Conservation (phyloP, 257 asterid species). For the Solanum etuberosum region DNA sequence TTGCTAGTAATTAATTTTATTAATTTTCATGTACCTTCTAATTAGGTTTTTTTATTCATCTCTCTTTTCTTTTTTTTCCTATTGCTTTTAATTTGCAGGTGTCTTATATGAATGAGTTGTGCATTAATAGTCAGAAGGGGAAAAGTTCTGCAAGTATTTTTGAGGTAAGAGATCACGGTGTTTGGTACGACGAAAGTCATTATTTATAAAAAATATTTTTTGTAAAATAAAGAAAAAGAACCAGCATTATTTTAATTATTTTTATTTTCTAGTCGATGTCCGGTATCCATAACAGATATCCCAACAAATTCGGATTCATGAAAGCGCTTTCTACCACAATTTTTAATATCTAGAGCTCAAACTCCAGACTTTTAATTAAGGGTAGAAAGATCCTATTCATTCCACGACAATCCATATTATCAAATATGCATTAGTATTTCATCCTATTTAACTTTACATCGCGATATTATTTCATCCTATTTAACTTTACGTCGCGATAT, state of each 20-base stretch:
- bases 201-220: neutral
- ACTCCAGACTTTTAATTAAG: neutral
- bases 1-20: neutral
- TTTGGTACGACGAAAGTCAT: neutral
- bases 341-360: accelerated
- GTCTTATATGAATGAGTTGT: slow-evolving; percentile 30
- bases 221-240: neutral
- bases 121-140: slow-evolving; percentile 14
- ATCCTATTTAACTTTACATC: neutral
- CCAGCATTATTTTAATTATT: neutral
- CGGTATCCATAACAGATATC: accelerated
- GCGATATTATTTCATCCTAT: neutral
- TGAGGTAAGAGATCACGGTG: slow-evolving; percentile 12
- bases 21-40: neutral
- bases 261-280: neutral
- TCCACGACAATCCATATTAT: neutral
- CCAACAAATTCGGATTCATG: neutral
- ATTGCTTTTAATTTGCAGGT: slow-evolving; percentile 18
- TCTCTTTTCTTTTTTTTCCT: neutral
- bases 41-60: neutral
- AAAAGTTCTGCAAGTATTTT: slow-evolving; percentile 19
- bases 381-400: neutral
- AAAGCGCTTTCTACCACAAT: accelerated
- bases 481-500: neutral
- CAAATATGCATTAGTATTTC: neutral